Base-by-base conservation (phyloP, 2,329 filamentous ascomycete species). In the Plenodomus biglobosus region DNA sequence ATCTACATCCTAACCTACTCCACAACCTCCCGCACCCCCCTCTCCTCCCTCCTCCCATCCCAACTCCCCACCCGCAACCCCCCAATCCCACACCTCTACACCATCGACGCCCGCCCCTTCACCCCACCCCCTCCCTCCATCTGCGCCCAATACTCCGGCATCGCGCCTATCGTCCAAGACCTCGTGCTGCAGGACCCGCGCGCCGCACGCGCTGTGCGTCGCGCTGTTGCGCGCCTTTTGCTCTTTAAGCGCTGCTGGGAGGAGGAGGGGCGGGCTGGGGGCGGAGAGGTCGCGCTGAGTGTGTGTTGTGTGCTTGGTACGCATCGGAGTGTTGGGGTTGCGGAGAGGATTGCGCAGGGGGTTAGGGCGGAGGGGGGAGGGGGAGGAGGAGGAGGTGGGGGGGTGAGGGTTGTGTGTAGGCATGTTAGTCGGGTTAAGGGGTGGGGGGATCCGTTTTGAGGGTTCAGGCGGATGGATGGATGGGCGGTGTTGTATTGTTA, bases 241-340 rank as follows among this genome's bases (percentile, higher is more conserved):
- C 18, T 2, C 56, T 53, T 35, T 49, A 50, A 1, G 22, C 27
- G 8, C 17, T n/a, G 42, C 40, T 41, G 30, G 36, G 42, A 15
- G 15, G 21, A 15, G 15, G 21, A n/a, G 39, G 24, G 30, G 22
- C 38, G 35, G 13, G 34, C 15, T 18, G 35, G 8, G 17, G 32
- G 20, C n/a, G 44, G 13, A 27, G 53, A 53, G 41, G 54, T 55
- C 2, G 52, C 44, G 16, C 20, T 67, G 13, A 61, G 56, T 37
- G 58, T 65, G 6, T 63, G 61, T 36, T 69, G 66, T 45, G 38
- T 44, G 21, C 48, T 55, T 3, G 66, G 66, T 8, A 69, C 66
- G 22, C 66, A 69, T 53, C 59, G 66, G 11, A 69, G 66, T 52
- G 66, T 69, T 16, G 51, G 63, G 11, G 46, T 67, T 44, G 65